Conservation (phyloP, 116 monocot genomes). For the Trichopus zeylanicus region DNA sequence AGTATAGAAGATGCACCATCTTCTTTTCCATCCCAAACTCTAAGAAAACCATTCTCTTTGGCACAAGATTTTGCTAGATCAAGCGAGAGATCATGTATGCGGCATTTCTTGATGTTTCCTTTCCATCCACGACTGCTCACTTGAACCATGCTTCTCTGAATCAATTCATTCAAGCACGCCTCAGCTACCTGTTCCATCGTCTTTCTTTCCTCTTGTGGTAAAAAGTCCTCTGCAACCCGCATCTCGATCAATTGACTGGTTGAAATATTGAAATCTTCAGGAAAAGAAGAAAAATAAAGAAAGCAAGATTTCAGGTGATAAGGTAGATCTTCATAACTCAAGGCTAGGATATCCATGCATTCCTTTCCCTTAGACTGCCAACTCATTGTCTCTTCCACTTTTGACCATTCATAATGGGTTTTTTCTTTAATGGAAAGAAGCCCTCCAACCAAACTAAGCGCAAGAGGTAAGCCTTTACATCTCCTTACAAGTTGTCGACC, state of each 20-base stretch:
- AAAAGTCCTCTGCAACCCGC: constrained; percentile 15
- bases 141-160: background rate
- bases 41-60: no score
- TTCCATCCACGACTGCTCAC: no score
- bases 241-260: background rate
- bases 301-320: constrained; percentile 15
- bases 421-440: background rate
- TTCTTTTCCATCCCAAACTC: no score
- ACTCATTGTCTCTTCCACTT: background rate
- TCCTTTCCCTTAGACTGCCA: background rate
- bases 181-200: background rate
- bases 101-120: no score
- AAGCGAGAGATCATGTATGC: no score
- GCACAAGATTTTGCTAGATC: no score
- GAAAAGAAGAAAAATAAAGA: constrained; percentile 13
- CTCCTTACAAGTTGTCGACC: no score
- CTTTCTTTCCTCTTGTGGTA: background rate
- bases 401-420: background rate
- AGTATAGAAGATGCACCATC: no score
- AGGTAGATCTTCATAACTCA: constrained; percentile 16
- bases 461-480: background rate
- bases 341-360: constrained; percentile 6
- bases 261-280: constrained; percentile 1
- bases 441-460: background rate
- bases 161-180: constrained; percentile 4